Evolutionary conservation across 208 protist genomes (phyloP).

Genomic region (Leishmania amazonensis): DNA sequence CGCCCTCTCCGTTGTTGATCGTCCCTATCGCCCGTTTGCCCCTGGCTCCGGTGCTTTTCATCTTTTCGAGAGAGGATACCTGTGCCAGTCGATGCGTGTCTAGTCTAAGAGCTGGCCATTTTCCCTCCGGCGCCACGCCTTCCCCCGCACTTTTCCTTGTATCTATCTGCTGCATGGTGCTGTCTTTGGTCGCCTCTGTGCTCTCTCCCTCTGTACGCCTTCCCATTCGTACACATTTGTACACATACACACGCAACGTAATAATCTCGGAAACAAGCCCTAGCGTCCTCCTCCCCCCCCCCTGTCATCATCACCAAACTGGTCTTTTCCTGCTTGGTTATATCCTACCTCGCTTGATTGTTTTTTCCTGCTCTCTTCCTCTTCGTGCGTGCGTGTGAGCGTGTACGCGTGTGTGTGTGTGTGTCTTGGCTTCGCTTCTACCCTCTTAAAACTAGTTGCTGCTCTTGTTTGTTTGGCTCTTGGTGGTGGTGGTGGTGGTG

Average conservation of each 20-base stretch:
- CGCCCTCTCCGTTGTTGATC: not conserved
- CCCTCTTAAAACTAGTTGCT: not conserved
- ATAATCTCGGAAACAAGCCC: not conserved
- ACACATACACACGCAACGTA: conserved; percentile 4
- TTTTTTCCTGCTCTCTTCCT: not conserved
- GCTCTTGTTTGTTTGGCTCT: not conserved
- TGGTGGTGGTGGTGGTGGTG: too few relatives aligned
- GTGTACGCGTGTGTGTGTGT: not conserved
- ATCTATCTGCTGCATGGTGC: not conserved
- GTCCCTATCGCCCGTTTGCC: not conserved
- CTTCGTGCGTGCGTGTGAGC: not conserved
- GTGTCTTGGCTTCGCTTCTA: not conserved
- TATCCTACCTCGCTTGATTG: not conserved
- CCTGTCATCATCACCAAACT: not conserved
- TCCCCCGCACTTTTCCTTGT: not conserved
- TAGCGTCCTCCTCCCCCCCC: too few relatives aligned
- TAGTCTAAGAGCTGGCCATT: not conserved
- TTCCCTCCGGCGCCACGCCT: not conserved
- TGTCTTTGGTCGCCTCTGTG: not conserved
- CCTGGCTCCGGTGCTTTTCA: not conserved
- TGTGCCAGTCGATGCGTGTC: not conserved
- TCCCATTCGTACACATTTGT: not conserved
- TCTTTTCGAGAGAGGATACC: not conserved
- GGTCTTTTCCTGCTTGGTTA: not conserved
- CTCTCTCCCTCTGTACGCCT: not conserved